Evolutionary conservation across 129 eudicot genomes (phyloP).

Genomic region (Solidago caesia): DNA sequence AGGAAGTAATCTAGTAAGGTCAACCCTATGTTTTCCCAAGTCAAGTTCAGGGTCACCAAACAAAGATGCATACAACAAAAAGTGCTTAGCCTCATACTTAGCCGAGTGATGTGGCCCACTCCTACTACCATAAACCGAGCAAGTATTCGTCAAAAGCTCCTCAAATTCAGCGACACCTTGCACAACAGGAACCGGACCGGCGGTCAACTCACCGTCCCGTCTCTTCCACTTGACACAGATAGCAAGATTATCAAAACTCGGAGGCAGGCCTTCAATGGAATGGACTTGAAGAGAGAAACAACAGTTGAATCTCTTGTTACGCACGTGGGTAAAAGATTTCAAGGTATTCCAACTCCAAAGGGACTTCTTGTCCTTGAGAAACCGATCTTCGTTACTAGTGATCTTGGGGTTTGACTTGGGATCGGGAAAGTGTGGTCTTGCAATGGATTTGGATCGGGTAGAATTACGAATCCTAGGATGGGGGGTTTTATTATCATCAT

Average conservation of each 20-base stretch:
- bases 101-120: slow-evolving; percentile 81
- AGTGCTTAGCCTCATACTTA: slow-evolving; percentile 86
- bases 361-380: slow-evolving; percentile 65
- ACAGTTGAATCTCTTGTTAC: slow-evolving; percentile 69
- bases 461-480: slow-evolving; percentile 38
- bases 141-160: slow-evolving; percentile 51
- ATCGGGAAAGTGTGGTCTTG: slow-evolving; percentile 35
- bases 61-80: slow-evolving; percentile 64
- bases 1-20: slow-evolving; percentile 85
- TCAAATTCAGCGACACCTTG: slow-evolving; percentile 74
- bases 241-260: slow-evolving; percentile 41
- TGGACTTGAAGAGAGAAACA: slow-evolving; percentile 85
- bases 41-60: slow-evolving; percentile 62
- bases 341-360: slow-evolving; percentile 92
- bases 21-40: slow-evolving; percentile 86
- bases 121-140: slow-evolving; percentile 75
- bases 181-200: slow-evolving; percentile 53
- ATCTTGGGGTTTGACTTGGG: slow-evolving; percentile 39
- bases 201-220: slow-evolving; percentile 60
- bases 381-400: slow-evolving; percentile 36
- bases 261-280: slow-evolving; percentile 64
- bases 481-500: slow-evolving; percentile 42
- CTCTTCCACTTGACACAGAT: slow-evolving; percentile 84
- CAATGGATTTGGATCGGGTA: slow-evolving; percentile 47
- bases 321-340: slow-evolving; percentile 60